Base-by-base conservation (phyloP, 352 stramenopile genomes). In the Globisporangium carolinianum region DNA sequence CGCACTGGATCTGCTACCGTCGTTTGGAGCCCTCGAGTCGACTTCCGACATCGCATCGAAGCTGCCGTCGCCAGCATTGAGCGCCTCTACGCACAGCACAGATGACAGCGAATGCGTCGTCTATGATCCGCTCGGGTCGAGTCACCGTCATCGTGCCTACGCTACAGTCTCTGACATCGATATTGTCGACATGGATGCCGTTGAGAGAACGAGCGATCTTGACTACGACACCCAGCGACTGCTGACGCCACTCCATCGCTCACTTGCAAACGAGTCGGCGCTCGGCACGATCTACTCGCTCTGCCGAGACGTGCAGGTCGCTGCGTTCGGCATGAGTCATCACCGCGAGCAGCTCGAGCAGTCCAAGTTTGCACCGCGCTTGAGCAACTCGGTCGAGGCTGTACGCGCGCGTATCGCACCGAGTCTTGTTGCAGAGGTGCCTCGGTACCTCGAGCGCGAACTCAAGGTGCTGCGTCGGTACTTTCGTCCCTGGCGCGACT, bases 391-490 rank as follows among this genome's bases (percentile, higher is more conserved):
- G 11, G n/a, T n/a, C 42, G 10, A 46, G 10, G 8, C 10, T 14
- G 10, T 14, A 14, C 9, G 1, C 11, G n/a, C 11, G 6, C 42
- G 11, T 15, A 8, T 9, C 7, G 5, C 45, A 12, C 45, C 17
- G 24, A 7, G 17, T 32, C 15, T 10, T 6, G 17, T 35, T n/a
- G 15, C 17, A 14, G 58, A 63, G 17, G 37, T 51, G 1, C 67
- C 67, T 1, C 63, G 66, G 32, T 90, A 73, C 53, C 49, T 88
- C 48, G 74, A 90, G 55, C 64, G 74, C 8, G 80, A 90, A 45
- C 60, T 90, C 48, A 90, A 90, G 56, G 75, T 82, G 61, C 60
- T 90, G 36, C 76, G 78, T 11, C 76, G 80, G 6, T 84, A 73
- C 50, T 75, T 87, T 14, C 55, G 59, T 1, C 59, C 51, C 3